A percentile compares a stretch with the other conserved stretches of the same genome.
These are phyloP conservation scores for Otatea glauca DNA, from an alignment of 176 grass and related monocot genomes.

Conservation along the genomic window DNA sequence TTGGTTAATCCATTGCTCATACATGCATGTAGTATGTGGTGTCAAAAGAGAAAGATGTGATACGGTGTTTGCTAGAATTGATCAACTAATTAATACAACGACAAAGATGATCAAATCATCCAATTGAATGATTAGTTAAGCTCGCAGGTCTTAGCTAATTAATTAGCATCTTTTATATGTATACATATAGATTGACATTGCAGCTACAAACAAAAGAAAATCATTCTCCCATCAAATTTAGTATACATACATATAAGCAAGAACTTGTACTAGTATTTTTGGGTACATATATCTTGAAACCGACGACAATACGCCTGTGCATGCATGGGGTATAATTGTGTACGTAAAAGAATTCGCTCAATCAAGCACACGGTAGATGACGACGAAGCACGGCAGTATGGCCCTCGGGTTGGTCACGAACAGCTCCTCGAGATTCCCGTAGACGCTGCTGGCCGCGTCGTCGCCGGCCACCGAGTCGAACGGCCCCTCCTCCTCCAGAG, in stretches of 20 bases:
- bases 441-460: constrained; percentile 44
- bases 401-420: constrained; percentile 92
- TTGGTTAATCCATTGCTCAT: neutral
- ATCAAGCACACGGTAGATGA: constrained; percentile 71
- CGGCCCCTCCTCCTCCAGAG: neutral
- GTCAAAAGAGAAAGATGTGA: too few relatives aligned
- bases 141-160: neutral
- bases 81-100: too few relatives aligned
- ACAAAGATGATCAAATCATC: neutral
- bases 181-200: neutral
- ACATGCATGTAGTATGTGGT: neutral
- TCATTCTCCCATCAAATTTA: neutral
- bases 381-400: constrained; percentile 95
- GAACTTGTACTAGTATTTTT: neutral
- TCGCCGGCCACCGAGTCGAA: constrained; percentile 82
- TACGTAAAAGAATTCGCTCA: neutral
- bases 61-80: too few relatives aligned
- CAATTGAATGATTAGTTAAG: neutral
- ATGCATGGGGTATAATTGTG: neutral
- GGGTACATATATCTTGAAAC: neutral
- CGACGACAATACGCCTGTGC: neutral
- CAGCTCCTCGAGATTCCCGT: constrained; percentile 84
- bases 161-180: neutral
- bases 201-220: neutral
- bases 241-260: neutral